Base-by-base conservation (phyloP, 148 eudicot genomes). In the Camellia japonica region DNA sequence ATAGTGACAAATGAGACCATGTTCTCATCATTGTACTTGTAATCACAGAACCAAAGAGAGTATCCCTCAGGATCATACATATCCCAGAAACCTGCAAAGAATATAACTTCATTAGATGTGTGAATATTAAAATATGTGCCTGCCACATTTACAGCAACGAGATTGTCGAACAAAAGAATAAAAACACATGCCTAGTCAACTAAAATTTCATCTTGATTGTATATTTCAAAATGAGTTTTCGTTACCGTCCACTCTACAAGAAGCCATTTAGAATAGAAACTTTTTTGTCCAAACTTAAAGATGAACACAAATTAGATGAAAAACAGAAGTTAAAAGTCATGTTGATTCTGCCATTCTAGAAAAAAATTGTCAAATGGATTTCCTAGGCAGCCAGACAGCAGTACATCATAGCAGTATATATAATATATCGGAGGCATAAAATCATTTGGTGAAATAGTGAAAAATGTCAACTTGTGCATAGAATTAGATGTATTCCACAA, bases 31-130 rank as follows among this genome's bases (percentile, higher is more conserved):
- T 73, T 73, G 62, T 73, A 73, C 44, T 73, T 73, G 46, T 73
- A 54, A 9, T 71, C 72, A 16, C 72, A 68, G 13, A 68, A 68
- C 72, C 72, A 68, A 12, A 68, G 72, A 1, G 72, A 71, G 44
- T 73, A 73, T 30, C 76, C 76, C 44, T 73, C 63, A 2, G 76
- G 76, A 55, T 73, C 76, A 6, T 73, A 73, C 76, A 73, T 55
- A n/a, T 54, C 62, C 76, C 76, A 73, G 4, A 73, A 73, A 11
- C 76, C 62, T 73, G 76, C 76, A 73, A 52, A 23, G 3, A 16
- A 15, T 43, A 4, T 10, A 18, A 47, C 46, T n/a, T 43, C 2
- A 42, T 5, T 43, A 43, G 6, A 15, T 43, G 52, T 49, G 52
- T 49, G 52, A 0, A 49, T 49, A 49, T 49, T 49, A 49, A 49